Percentiles rank a stretch among this genome's conserved stretches.
Evolutionary conservation across 75 land plant genomes (phyloP).

Genomic region (Sequoiadendron giganteum): DNA sequence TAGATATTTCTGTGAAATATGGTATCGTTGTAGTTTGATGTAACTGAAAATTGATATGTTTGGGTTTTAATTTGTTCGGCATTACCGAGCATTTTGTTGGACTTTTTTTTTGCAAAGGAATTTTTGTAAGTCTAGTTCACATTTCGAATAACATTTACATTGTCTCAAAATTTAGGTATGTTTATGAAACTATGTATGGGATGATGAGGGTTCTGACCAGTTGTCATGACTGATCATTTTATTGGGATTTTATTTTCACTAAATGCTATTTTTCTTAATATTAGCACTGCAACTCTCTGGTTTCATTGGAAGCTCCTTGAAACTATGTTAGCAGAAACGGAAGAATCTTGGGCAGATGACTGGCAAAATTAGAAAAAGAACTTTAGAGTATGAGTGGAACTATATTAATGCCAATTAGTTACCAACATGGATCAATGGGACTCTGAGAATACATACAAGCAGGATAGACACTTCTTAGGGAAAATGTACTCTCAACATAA

Average conservation of each 20-base stretch:
- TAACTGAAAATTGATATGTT: not conserved
- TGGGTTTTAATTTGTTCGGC: not conserved
- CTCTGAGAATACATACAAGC: not conserved
- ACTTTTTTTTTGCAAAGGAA: not conserved
- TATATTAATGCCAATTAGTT: not conserved
- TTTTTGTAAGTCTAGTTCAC: no score
- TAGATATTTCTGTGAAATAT: not conserved
- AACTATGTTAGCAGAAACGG: not conserved
- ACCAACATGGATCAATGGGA: not conserved
- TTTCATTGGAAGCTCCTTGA: not conserved
- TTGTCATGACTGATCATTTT: no score
- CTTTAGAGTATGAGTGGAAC: not conserved
- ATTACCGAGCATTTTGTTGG: not conserved
- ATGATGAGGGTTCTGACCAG: no score
- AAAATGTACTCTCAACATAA: not conserved
- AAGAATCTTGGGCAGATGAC: not conserved
- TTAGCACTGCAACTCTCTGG: not conserved
- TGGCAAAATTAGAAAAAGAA: not conserved
- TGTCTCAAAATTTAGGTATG: no score
- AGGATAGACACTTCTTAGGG: no score
- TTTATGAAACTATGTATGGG: no score
- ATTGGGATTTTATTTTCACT: not conserved
- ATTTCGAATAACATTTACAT: no score
- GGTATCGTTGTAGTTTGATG: not conserved
- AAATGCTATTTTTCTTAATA: not conserved